These are phyloP conservation scores for Aspergillus steynii DNA, from an alignment of 495 filamentous ascomycete species.

Conservation along the genomic window DNA sequence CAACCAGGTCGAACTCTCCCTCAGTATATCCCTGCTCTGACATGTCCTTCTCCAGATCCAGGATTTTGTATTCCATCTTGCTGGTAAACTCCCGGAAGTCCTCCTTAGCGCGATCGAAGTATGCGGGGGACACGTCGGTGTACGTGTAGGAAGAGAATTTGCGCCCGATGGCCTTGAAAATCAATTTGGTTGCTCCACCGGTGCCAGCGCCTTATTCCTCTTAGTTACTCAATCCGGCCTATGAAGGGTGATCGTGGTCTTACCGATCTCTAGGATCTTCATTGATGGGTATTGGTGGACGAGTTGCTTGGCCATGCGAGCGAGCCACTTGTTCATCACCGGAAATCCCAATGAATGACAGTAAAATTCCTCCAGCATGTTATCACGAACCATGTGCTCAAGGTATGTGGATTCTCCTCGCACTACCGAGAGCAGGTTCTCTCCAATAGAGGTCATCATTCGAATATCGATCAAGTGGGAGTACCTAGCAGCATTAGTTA, in stretches of 20 bases:
- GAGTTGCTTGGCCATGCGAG: slow-evolving; percentile 24
- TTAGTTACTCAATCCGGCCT: neutral
- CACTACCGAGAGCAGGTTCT: slow-evolving; percentile 38
- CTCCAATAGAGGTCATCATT: slow-evolving; percentile 28
- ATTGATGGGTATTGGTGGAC: neutral
- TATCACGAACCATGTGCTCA: slow-evolving; percentile 39
- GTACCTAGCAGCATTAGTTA: slow-evolving; percentile 6
- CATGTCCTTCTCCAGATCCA: slow-evolving; percentile 39
- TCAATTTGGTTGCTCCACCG: neutral
- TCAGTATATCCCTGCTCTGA: slow-evolving; percentile 32
- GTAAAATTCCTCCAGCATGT: slow-evolving; percentile 42
- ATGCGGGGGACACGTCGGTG: neutral
- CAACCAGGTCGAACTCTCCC: slow-evolving; percentile 43
- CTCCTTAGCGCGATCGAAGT: neutral
- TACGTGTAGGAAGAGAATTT: neutral
- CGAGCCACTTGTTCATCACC: neutral
- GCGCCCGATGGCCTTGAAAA: neutral
- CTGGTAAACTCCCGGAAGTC: neutral
- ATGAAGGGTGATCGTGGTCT: neutral
- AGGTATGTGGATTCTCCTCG: slow-evolving; percentile 38
- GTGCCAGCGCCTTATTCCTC: neutral
- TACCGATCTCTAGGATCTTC: slow-evolving; percentile 4
- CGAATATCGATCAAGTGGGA: slow-evolving; percentile 20
- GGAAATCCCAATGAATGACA: slow-evolving; percentile 27
- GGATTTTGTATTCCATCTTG: slow-evolving; percentile 40